Evolutionary conservation across 129 eudicot species (phyloP), one percentile per base, ranked within the genome.

Genomic region (Glebionis coronaria): DNA sequence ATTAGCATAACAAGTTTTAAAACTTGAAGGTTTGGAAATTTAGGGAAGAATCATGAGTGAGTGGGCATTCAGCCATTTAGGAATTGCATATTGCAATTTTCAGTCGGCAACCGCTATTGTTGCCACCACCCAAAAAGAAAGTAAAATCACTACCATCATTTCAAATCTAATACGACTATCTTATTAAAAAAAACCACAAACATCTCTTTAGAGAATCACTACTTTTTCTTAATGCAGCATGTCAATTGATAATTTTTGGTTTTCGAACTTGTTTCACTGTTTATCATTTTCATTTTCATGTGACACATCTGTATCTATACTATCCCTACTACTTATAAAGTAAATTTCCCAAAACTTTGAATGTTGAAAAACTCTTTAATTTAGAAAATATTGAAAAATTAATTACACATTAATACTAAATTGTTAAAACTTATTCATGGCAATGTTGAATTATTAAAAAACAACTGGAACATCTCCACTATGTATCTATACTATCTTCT

Each of bases 81-180:
- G 18, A 56, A 16, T 56, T 56, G 42, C 62, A 56, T 12, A 35
- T 56, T 56, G 62, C 40, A 56, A 1, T 56, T 21, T n/a, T 42
- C 5, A 69, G 44, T 55, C 40, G 27, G 23, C 60, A 20, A 50
- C 60, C n/a, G n/a, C 47, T 4, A 31, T 11, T 70, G n/a, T 57
- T 44, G 56, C 44, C 76, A 62, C 76, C 69, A 51, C 44, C 42
- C 15, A 6, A 50, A 19, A 61, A 61, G 40, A 61, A 72, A 25
- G 10, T 50, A 61, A 23, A 61, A 72, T 72, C 31, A 62, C 55
- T 11, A 38, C 45, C 70, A 62, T 72, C 70, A 52, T 72, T 62
- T 51, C 55, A 63, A 10, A 44, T 59, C 62, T 54, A 2, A 23
- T 11, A 25, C 27, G 7, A 56, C 13, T 19, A 53, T 53, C 71